A percentile compares a stretch with the other conserved stretches of the same genome.
Conservation (phyloP, 2,329 filamentous ascomycete species). For the Alternaria burnsii region DNA sequence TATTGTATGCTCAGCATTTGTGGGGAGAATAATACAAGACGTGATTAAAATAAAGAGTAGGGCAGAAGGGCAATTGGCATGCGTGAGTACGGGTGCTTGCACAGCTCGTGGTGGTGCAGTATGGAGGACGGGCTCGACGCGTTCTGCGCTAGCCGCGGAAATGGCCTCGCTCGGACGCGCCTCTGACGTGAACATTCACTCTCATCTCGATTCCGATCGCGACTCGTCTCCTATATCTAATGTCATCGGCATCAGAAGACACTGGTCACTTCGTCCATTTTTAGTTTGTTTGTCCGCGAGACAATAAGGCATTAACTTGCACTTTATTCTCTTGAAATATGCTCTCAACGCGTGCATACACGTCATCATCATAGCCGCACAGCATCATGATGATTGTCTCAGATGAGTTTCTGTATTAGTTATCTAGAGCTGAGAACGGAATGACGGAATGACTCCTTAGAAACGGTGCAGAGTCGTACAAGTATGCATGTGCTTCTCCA, state of each 20-base stretch:
- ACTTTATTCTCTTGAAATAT: too few relatives aligned
- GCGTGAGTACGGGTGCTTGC: constrained; percentile 35
- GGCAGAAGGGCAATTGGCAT: constrained; percentile 31
- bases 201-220: constrained; percentile 22
- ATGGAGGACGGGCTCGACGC: constrained; percentile 30
- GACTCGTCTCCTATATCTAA: neutral
- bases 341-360: too few relatives aligned
- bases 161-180: constrained; percentile 24
- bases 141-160: constrained; percentile 30
- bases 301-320: too few relatives aligned
- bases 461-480: too few relatives aligned
- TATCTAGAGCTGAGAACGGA: neutral
- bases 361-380: too few relatives aligned
- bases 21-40: constrained; percentile 27
- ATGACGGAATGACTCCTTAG: too few relatives aligned
- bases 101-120: constrained; percentile 27
- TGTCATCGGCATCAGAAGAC: neutral
- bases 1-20: constrained; percentile 30
- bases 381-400: neutral
- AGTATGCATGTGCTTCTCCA: too few relatives aligned
- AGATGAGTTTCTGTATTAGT: neutral
- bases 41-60: constrained; percentile 21
- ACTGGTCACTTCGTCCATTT: too few relatives aligned
- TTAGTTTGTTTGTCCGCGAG: neutral
- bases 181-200: constrained; percentile 31